These are phyloP conservation scores for Pseudogymnoascus sp. DNA, from an alignment of 2,329 filamentous ascomycete species.

Conservation along the genomic window DNA sequence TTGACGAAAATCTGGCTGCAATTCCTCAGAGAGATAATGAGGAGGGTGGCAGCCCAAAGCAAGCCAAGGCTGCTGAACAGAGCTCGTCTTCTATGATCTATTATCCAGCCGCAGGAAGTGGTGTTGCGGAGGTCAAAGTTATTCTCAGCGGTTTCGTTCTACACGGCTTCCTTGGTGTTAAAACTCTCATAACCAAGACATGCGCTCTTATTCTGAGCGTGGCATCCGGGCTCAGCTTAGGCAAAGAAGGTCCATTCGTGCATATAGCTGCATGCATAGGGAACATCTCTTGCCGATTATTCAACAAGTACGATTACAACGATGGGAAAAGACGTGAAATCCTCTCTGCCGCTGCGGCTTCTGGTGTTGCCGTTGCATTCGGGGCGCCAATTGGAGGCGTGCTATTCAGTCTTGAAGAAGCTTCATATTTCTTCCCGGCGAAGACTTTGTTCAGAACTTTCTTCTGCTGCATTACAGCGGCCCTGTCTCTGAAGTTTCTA, in stretches of 20 bases:
- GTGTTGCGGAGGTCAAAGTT: constrained; percentile 93
- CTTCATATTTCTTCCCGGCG: constrained; percentile 93
- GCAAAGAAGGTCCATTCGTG: constrained; percentile 92
- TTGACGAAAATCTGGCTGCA: constrained; percentile 88
- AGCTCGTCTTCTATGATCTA: constrained; percentile 71
- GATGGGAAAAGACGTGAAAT: constrained; percentile 92
- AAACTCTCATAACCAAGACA: constrained; percentile 80
- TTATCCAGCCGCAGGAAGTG: constrained; percentile 91
- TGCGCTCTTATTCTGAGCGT: constrained; percentile 79
- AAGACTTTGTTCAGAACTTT: constrained; percentile 97
- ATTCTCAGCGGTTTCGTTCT: constrained; percentile 97
- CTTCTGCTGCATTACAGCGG: constrained; percentile 93
- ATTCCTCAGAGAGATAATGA: constrained; percentile 37
- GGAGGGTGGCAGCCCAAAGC: constrained; percentile 34
- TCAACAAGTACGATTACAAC: constrained; percentile 87
- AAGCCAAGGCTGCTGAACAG: constrained; percentile 15
- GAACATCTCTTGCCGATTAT: constrained; percentile 91
- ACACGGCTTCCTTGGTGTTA: constrained; percentile 86
- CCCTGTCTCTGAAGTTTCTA: constrained; percentile 84
- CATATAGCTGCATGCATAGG: constrained; percentile 93
- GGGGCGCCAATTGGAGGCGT: constrained; percentile 86
- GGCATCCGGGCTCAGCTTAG: constrained; percentile 83
- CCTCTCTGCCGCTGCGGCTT: constrained; percentile 84
- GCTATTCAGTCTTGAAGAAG: constrained; percentile 89
- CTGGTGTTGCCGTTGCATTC: constrained; percentile 89